Evolutionary conservation across 1,284 basidiomycete genomes (phyloP).

Genomic region (Fistulina hepatica): DNA sequence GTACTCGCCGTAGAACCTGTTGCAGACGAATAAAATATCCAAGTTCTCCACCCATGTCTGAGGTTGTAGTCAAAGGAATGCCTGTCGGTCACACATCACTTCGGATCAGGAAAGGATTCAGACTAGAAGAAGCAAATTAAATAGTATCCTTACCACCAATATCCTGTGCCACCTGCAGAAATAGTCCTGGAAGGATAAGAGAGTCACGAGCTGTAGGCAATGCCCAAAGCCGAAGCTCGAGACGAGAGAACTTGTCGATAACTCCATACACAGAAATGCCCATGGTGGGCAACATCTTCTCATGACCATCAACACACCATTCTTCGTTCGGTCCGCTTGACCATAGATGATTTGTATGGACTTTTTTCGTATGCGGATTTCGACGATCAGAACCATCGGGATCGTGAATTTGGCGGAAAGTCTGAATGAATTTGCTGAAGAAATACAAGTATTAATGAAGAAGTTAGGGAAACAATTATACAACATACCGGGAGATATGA

Average conservation of each 20-base stretch:
- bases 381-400: constrained; percentile 9
- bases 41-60: no score
- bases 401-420: constrained; percentile 7
- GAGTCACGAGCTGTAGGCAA: constrained; percentile 14
- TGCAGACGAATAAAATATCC: no score
- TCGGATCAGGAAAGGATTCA: no score
- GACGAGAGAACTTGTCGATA: constrained; percentile 16
- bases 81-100: no score
- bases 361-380: constrained; percentile 15
- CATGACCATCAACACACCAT: constrained; percentile 22
- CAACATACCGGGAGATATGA: constrained; percentile 14
- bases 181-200: no score
- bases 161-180: no score
- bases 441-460: not conserved
- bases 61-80: no score
- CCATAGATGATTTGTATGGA: constrained; percentile 15
- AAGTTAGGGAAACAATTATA: not conserved
- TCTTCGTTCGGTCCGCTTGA: constrained; percentile 21
- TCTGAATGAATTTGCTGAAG: constrained; percentile 11
- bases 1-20: no score
- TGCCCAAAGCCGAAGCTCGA: constrained; percentile 16
- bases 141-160: no score
- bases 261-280: constrained; percentile 20
- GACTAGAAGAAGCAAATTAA: no score
- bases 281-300: constrained; percentile 19